Base-by-base conservation (phyloP, 2,329 filamentous ascomycete genomes). In the Aspergillus oerlinghausenensis region DNA sequence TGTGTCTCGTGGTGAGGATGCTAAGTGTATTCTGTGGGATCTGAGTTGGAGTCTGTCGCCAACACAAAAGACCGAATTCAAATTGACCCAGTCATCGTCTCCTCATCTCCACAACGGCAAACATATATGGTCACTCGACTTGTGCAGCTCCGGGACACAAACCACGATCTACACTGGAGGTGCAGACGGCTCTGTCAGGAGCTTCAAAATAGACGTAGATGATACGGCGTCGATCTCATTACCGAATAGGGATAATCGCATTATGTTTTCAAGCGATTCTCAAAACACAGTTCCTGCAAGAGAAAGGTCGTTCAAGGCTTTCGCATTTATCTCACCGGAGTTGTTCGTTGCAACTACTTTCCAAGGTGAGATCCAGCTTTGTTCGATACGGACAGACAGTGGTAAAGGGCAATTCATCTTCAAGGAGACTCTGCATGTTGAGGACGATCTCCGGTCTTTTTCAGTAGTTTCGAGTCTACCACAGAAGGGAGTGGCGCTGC, bases 1-100 rank as follows among this genome's bases (percentile, higher is more conserved):
- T 0, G 80, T 90, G 43, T 96, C 93, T 0, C 89, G 92, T 63
- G 91, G 92, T 10, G 92, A 97, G 73, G 92, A 97, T 73, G 84
- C 88, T 8, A 89, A 88, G 5, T 83, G 84, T 53, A 87, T 92
- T 64, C 78, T 82, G 59, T 97, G 92, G 91, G 77, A 77, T 48
- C 70, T 88, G 9, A 70, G 71, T 0, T 86, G n/a, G 56, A 60
- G 65, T 17, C 53, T 52, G 42, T 58, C 62, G 14, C 50, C 49
- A 4, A 50, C 38, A 2, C 53, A 62, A 10, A 51, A 38, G 45
- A 58, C 59, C 9, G 53, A 60, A 21, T 70, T 68, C 50, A 55
- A 60, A 2, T 60, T 74, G 42, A 64, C 26, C 23, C 64, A 88
- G 51, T 68, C 80, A 1, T 77, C 80, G 1, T 84, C 81, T 7